These are phyloP conservation scores for Aspergillus unguis DNA, from an alignment of 2,329 filamentous ascomycete genomes.

Conservation along the genomic window DNA sequence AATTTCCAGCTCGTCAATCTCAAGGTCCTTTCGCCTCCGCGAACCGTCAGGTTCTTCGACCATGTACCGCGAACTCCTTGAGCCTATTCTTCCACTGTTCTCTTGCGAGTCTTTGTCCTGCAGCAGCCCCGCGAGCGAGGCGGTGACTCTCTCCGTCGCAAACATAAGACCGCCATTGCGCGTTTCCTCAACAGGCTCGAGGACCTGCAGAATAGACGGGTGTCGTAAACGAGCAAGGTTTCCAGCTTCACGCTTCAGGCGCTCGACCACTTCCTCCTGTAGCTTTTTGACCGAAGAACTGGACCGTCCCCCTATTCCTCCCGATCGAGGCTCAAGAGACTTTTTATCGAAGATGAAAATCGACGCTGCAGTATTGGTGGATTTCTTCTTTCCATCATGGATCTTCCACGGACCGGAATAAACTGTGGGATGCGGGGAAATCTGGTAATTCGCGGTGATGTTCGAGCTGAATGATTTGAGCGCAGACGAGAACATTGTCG, in stretches of 20 bases:
- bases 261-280: slow-evolving; percentile 85
- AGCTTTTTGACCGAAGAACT: slow-evolving; percentile 68
- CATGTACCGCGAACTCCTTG: slow-evolving; percentile 73
- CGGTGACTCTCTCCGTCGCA: slow-evolving; percentile 85
- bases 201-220: slow-evolving; percentile 85
- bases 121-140: slow-evolving; percentile 77
- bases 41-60: slow-evolving; percentile 74
- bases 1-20: slow-evolving; percentile 95
- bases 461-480: slow-evolving; percentile 93
- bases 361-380: slow-evolving; percentile 80
- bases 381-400: slow-evolving; percentile 95
- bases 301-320: slow-evolving; percentile 58
- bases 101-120: slow-evolving; percentile 89
- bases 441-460: slow-evolving; percentile 85
- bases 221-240: slow-evolving; percentile 84
- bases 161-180: slow-evolving; percentile 90
- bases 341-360: slow-evolving; percentile 95
- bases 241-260: slow-evolving; percentile 86
- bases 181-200: slow-evolving; percentile 93
- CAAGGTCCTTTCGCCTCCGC: slow-evolving; percentile 71
- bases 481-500: slow-evolving; percentile 83
- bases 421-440: slow-evolving; percentile 72
- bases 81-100: slow-evolving; percentile 62
- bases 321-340: slow-evolving; percentile 67
- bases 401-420: slow-evolving; percentile 94